Conservation (phyloP, 148 eudicot genomes). For the Nepenthes mirabilis region DNA sequence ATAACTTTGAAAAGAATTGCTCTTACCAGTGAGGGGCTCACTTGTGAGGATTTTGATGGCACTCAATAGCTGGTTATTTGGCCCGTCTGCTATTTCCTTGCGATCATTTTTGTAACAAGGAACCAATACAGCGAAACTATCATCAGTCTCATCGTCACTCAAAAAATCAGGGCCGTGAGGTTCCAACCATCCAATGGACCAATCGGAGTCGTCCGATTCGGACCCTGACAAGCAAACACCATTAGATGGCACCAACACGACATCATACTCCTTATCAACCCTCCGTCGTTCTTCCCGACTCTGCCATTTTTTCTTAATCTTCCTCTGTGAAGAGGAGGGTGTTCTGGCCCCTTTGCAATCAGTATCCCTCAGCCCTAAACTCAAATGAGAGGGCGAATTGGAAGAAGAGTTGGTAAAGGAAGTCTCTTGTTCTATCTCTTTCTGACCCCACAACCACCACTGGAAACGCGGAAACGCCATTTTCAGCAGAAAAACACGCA, state of each 20-base stretch:
- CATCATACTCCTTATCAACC: constrained; percentile 73
- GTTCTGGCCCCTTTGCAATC: constrained; percentile 25
- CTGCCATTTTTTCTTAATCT: constrained; percentile 55
- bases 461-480: constrained; percentile 1
- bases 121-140: constrained; percentile 85
- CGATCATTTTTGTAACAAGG: constrained; percentile 64
- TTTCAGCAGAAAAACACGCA: not conserved
- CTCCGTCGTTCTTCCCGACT: constrained; percentile 68
- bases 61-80: constrained; percentile 28
- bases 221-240: constrained; percentile 83
- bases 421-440: constrained; percentile 28
- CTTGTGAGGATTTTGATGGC: constrained; percentile 38
- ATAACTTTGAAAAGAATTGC: not conserved
- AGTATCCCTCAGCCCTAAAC: constrained; percentile 31
- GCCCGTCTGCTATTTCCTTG: constrained; percentile 20
- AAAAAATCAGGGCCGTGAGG: constrained; percentile 81
- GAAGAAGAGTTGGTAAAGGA: constrained; percentile 26
- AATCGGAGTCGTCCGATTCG: constrained; percentile 91
- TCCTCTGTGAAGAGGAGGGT: constrained; percentile 34
- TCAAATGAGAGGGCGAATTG: constrained; percentile 36
- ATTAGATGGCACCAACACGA: constrained; percentile 75
- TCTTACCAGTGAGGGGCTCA: constrained; percentile 47
- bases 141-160: constrained; percentile 74
- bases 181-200: constrained; percentile 97
- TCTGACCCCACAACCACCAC: constrained; percentile 27